phyloP scores from a whole-genome alignment of 805 yeast genomes.

The Starmera amethionina region DNA sequence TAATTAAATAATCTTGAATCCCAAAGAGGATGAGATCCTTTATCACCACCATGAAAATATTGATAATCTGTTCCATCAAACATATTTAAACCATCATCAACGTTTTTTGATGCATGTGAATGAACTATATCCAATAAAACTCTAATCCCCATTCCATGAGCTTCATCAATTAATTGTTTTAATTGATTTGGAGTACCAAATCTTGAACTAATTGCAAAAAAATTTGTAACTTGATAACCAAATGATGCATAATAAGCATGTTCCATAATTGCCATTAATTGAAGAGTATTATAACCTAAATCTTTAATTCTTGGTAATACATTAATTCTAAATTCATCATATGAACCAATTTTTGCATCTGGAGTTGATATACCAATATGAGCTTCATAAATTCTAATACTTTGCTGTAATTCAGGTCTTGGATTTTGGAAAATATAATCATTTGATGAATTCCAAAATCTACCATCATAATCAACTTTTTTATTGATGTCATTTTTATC shows the following conservation, averaged over 20 bases:
- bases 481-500: conserved; percentile 9
- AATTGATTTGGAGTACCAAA: conserved; percentile 94
- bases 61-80: conserved; percentile 95
- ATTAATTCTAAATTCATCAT: conserved; percentile 72
- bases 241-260: conserved; percentile 97
- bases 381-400: conserved; percentile 82
- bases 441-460: conserved; percentile 81
- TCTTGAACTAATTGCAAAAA: conserved; percentile 83
- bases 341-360: conserved; percentile 76
- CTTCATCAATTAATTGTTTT: conserved; percentile 82
- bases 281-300: conserved; percentile 87
- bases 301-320: conserved; percentile 77
- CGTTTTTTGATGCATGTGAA: conserved; percentile 92
- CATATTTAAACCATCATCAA: conserved; percentile 83
- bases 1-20: conserved; percentile 93
- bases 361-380: conserved; percentile 93
- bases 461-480: conserved; percentile 60
- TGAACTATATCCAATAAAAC: conserved; percentile 91
- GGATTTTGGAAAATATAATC: conserved; percentile 40
- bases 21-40: conserved; percentile 89
- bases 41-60: conserved; percentile 85
- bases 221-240: conserved; percentile 94
- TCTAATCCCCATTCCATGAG: conserved; percentile 79
- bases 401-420: conserved; percentile 46
- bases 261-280: conserved; percentile 97